Percentiles rank a stretch among this genome's conserved stretches.
Evolutionary conservation across 2,329 filamentous ascomycete species (phyloP).

Genomic region (Aspergillus versicolor): DNA sequence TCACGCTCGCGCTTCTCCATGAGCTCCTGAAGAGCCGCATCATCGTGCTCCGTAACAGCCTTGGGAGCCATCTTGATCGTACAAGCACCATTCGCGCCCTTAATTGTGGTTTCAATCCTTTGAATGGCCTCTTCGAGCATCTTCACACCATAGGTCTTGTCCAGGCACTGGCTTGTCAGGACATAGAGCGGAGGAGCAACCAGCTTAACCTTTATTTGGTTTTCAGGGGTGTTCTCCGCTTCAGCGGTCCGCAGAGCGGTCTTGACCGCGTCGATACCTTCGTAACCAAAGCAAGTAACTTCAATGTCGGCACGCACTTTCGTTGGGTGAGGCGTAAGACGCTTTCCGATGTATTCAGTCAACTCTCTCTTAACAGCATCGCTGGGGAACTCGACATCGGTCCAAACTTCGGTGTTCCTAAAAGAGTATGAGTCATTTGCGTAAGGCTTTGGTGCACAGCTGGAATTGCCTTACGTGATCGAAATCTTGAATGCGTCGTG

Average conservation of each 20-base stretch:
- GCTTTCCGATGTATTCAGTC: slow-evolving; percentile 93
- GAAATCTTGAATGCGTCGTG: slow-evolving; percentile 99
- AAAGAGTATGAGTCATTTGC: slow-evolving; percentile 12
- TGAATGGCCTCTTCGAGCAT: slow-evolving; percentile 85
- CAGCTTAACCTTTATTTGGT: slow-evolving; percentile 95
- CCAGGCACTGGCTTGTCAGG: slow-evolving; percentile 89
- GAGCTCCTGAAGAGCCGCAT: slow-evolving; percentile 91
- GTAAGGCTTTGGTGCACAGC: background rate
- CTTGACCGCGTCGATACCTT: slow-evolving; percentile 98
- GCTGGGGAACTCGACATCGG: slow-evolving; percentile 84
- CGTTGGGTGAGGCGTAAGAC: slow-evolving; percentile 94
- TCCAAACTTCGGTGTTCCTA: slow-evolving; percentile 94
- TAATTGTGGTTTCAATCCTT: slow-evolving; percentile 80
- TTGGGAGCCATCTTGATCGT: slow-evolving; percentile 98
- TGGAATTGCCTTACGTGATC: slow-evolving; percentile 70
- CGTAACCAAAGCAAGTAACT: slow-evolving; percentile 92
- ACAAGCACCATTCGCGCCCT: slow-evolving; percentile 72
- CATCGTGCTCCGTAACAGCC: slow-evolving; percentile 97
- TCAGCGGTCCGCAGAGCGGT: slow-evolving; percentile 86
- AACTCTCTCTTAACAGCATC: slow-evolving; percentile 84
- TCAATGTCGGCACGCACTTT: slow-evolving; percentile 98
- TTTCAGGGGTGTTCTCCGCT: slow-evolving; percentile 85
- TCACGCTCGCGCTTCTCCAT: slow-evolving; percentile 99
- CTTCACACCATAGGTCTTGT: slow-evolving; percentile 83
- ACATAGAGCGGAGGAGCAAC: slow-evolving; percentile 98